phyloP scores from a whole-genome alignment of 2,329 filamentous ascomycete species.

The Trichoderma simmonsii region DNA sequence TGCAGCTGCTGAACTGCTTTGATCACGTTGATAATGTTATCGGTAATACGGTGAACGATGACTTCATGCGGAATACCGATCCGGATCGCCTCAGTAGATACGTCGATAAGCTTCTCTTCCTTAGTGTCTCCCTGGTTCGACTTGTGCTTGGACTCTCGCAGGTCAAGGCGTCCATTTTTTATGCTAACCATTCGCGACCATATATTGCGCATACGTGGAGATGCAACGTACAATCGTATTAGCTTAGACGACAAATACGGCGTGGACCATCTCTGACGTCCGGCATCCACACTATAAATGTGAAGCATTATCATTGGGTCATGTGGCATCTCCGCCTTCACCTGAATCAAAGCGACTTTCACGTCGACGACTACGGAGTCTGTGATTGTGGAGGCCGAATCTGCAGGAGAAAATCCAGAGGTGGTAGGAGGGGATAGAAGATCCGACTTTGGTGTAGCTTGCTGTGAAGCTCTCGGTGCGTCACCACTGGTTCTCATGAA shows the following conservation, averaged over 20 bases:
- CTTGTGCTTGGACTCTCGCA: conserved; percentile 73
- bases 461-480: conserved; percentile 32
- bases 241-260: conserved; percentile 78
- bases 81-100: conserved; percentile 80
- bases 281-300: conserved; percentile 75
- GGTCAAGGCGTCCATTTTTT: conserved; percentile 75
- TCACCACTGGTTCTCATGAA: conserved; percentile 56
- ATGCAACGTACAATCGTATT: conserved; percentile 80
- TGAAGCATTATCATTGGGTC: conserved; percentile 93
- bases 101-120: conserved; percentile 79
- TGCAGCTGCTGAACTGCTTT: conserved; percentile 91
- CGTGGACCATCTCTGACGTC: conserved; percentile 80
- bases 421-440: conserved; percentile 40
- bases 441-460: conserved; percentile 29
- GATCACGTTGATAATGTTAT: conserved; percentile 83
- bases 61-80: conserved; percentile 89
- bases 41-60: conserved; percentile 84
- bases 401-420: conserved; percentile 24
- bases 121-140: conserved; percentile 53
- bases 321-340: conserved; percentile 83
- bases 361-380: conserved; percentile 82
- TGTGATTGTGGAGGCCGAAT: conserved; percentile 34
- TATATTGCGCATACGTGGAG: conserved; percentile 74
- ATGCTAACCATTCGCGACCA: conserved; percentile 87
- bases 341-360: conserved; percentile 75